These are phyloP conservation scores for Erodium texanum DNA, from an alignment of 441 rosid genomes.

Conservation along the genomic window DNA sequence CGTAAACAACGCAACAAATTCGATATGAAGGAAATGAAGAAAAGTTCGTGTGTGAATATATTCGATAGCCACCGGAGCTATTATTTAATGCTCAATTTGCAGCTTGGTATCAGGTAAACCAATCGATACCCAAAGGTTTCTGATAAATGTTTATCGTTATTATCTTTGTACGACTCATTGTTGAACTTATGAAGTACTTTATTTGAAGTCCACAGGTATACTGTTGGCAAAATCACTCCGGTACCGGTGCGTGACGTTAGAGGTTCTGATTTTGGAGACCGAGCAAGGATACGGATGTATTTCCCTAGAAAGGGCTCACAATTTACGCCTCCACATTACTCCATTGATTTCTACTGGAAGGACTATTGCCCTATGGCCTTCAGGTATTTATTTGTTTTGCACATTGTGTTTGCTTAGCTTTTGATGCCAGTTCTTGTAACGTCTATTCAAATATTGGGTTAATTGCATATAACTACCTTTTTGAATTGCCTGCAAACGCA, in stretches of 20 bases:
- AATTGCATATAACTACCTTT: too few relatives aligned
- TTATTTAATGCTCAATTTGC: conserved; percentile 80
- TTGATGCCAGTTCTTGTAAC: not conserved
- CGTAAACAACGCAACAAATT: too few relatives aligned
- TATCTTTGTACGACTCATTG: too few relatives aligned
- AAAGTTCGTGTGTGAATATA: conserved; percentile 18
- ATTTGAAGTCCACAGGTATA: conserved; percentile 70
- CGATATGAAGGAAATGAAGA: conserved; percentile 24
- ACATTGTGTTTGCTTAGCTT: conserved; percentile 60
- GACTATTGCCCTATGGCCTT: conserved; percentile 99
- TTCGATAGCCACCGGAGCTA: conserved; percentile 38
- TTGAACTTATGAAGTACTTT: conserved; percentile 16
- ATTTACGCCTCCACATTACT: conserved; percentile 81
- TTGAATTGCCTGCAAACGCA: too few relatives aligned
- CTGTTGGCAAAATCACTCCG: conserved; percentile 93
- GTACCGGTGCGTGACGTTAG: conserved; percentile 85
- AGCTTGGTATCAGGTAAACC: conserved; percentile 88
- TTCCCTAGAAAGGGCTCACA: conserved; percentile 82
- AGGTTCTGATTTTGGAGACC: conserved; percentile 73
- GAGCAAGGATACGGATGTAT: conserved; percentile 85
- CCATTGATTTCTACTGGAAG: conserved; percentile 84
- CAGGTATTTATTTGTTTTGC: conserved; percentile 63
- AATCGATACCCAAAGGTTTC: too few relatives aligned
- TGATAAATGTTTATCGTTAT: too few relatives aligned
- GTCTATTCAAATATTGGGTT: too few relatives aligned